Conservation (phyloP, 192 early-diverging fungal species). For the Mortierella claussenii region DNA sequence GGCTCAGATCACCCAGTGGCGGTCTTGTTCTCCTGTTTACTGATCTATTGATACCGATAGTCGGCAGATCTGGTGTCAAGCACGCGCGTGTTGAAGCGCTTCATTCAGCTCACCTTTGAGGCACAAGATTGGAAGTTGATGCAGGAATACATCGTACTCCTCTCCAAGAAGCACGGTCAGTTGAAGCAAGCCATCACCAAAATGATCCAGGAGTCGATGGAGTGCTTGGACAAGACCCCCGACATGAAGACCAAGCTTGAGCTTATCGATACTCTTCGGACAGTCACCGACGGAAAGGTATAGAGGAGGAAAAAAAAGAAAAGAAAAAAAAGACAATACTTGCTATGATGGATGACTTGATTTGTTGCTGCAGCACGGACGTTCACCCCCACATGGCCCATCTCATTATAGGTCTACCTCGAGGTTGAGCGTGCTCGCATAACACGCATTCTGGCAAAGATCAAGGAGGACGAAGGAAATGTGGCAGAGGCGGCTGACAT, state of each 20-base stretch:
- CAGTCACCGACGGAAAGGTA: conserved; percentile 97
- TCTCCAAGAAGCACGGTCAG: conserved; percentile 98
- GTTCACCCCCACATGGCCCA: background rate
- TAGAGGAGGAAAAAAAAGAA: no score
- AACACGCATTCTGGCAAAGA: conserved; percentile 88
- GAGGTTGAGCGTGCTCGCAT: conserved; percentile 97
- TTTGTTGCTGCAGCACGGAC: background rate
- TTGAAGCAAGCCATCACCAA: conserved; percentile 93
- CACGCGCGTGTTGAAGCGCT: conserved; percentile 82
- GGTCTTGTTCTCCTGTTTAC: background rate
- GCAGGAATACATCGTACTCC: conserved; percentile 89
- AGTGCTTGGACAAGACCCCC: conserved; percentile 87
- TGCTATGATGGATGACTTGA: no score
- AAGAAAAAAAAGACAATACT: no score
- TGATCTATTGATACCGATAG: conserved; percentile 51
- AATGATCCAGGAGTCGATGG: conserved; percentile 96
- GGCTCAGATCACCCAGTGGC: no score
- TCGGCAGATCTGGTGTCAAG: conserved; percentile 91
- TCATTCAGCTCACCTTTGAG: conserved; percentile 78
- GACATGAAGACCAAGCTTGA: conserved; percentile 86
- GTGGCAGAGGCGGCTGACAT: conserved; percentile 93
- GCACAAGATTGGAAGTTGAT: conserved; percentile 88
- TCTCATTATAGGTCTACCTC: conserved; percentile 85
- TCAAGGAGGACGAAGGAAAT: conserved; percentile 92
- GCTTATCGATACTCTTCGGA: conserved; percentile 93